Conservation (phyloP, 805 yeast species). For the Candida suzukii region DNA sequence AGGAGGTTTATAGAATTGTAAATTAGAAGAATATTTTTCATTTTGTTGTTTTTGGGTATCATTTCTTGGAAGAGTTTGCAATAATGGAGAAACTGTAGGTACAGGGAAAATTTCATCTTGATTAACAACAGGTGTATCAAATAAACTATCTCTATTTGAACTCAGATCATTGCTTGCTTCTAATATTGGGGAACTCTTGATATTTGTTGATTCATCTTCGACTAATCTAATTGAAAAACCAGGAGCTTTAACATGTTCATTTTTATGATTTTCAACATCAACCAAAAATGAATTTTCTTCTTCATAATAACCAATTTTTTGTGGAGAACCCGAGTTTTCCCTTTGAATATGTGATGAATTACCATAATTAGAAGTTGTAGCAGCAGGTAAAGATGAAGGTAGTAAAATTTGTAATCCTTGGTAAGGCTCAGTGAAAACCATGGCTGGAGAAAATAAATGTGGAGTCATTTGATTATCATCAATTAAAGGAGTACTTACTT, state of each 20-base stretch:
- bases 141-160: neutral
- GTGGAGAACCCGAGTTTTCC: neutral
- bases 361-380: neutral
- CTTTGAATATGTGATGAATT: neutral
- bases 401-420: constrained; percentile 15
- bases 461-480: constrained; percentile 18
- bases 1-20: too few relatives aligned
- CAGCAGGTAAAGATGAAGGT: neutral
- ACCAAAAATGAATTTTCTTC: constrained; percentile 12
- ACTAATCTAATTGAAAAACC: neutral
- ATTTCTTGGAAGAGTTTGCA: neutral
- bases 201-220: neutral
- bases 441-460: constrained; percentile 21
- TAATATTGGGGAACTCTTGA: too few relatives aligned
- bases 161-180: too few relatives aligned
- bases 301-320: constrained; percentile 22
- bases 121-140: neutral
- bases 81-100: neutral
- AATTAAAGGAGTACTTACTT: neutral
- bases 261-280: neutral
- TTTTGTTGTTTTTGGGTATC: neutral
- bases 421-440: constrained; percentile 20
- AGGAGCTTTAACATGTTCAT: constrained; percentile 4
- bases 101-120: neutral
- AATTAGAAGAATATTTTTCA: neutral